Evolutionary conservation across 768 basidiomycete species (phyloP).

Genomic region (Paxillus involutus): DNA sequence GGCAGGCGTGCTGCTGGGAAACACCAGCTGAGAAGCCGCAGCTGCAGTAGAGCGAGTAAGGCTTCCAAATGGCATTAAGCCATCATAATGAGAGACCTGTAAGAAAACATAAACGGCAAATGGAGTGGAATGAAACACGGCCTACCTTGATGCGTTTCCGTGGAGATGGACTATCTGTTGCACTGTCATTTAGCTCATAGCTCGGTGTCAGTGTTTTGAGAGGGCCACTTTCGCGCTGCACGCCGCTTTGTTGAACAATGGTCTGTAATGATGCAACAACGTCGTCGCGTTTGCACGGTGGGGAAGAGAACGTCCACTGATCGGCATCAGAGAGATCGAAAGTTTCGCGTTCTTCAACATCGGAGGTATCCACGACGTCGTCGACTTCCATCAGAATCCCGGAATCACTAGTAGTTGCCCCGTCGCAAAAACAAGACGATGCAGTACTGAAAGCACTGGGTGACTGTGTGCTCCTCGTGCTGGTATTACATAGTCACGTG

Average conservation of each 20-base stretch:
- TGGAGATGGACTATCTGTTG: constrained; percentile 26
- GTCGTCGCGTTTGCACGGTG: background rate
- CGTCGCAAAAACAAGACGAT: background rate
- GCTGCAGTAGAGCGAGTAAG: background rate
- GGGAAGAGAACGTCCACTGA: background rate
- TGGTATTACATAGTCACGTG: too few species aligned
- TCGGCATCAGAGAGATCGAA: constrained; percentile 22
- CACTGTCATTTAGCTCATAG: constrained; percentile 6
- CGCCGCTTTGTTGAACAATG: background rate
- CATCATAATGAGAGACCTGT: constrained; percentile 18
- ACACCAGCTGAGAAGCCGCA: background rate
- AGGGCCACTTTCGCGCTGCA: background rate
- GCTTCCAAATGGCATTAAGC: background rate
- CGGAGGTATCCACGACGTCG: constrained; percentile 63
- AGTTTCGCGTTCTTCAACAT: constrained; percentile 57
- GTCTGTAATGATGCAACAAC: constrained; percentile 2
- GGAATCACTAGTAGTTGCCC: background rate
- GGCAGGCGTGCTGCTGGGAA: background rate
- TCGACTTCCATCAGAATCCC: constrained; percentile 32
- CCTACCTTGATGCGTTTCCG: constrained; percentile 39
- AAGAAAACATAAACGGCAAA: constrained; percentile 10
- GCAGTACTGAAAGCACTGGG: too few species aligned
- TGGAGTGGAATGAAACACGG: background rate
- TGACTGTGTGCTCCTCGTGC: too few species aligned
- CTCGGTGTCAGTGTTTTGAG: background rate